phyloP scores from a whole-genome alignment of 371 early-diverging fungal species.

The Rhizopus arrhizus region DNA sequence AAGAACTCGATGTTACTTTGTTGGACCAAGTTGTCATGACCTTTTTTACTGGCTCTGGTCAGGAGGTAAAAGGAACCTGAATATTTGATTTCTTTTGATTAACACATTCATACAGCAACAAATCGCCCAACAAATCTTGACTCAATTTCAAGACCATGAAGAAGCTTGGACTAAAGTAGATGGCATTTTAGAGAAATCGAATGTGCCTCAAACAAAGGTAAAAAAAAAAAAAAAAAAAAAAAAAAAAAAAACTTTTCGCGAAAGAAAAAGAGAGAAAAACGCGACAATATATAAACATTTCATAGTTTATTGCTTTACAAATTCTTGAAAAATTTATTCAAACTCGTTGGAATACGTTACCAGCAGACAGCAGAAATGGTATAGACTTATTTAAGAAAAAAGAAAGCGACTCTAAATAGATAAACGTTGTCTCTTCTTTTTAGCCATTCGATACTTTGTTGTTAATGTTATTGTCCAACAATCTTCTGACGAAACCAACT shows the following conservation, averaged over 20 bases:
- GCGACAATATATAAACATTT: constrained; percentile 2
- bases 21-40: constrained; percentile 90
- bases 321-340: constrained; percentile 97
- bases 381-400: constrained; percentile 20
- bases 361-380: constrained; percentile 89
- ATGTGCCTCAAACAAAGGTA: constrained; percentile 87
- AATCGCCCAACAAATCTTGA: constrained; percentile 78
- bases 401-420: not conserved
- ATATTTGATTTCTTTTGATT: constrained; percentile 8
- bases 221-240: constrained; percentile 3
- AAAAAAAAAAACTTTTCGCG: not conserved
- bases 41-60: constrained; percentile 70
- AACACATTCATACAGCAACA: constrained; percentile 66
- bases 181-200: constrained; percentile 88
- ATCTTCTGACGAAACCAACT: constrained; percentile 80
- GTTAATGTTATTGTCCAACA: constrained; percentile 87
- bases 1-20: constrained; percentile 83
- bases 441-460: constrained; percentile 93
- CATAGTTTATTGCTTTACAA: constrained; percentile 94
- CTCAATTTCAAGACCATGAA: constrained; percentile 96
- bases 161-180: constrained; percentile 98
- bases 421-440: not conserved
- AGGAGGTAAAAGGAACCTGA: constrained; percentile 58
- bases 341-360: constrained; percentile 96
- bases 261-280: constrained; percentile 4